These are phyloP conservation scores for Galerina marginata DNA, from an alignment of 768 basidiomycete genomes.

Conservation along the genomic window DNA sequence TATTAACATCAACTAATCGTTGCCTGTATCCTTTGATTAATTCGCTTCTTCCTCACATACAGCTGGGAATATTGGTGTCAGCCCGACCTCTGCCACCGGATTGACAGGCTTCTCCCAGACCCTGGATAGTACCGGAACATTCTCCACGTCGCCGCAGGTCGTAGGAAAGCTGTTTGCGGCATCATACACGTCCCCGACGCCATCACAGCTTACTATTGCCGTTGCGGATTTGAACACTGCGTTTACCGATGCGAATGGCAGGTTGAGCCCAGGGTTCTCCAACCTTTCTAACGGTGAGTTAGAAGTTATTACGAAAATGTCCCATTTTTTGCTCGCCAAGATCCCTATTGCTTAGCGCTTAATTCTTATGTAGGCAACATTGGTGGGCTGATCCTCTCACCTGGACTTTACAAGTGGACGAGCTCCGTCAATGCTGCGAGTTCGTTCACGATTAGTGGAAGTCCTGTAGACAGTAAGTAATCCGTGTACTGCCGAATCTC, in stretches of 20 bases:
- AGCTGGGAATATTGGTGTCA: slow-evolving; percentile 5
- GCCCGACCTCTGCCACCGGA: slow-evolving; percentile 21
- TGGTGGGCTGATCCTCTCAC: slow-evolving; percentile 22
- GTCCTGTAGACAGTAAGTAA: slow-evolving; percentile 11
- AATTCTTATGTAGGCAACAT: slow-evolving; percentile 19
- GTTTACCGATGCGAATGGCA: slow-evolving; percentile 22
- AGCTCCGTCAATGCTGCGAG: slow-evolving; percentile 18
- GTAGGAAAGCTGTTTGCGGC: slow-evolving; percentile 27
- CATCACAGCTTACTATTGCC: slow-evolving; percentile 22
- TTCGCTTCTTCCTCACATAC: too few relatives aligned
- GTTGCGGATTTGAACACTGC: slow-evolving; percentile 28
- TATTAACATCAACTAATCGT: too few relatives aligned
- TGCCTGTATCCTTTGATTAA: too few relatives aligned
- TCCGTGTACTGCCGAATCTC: slow-evolving; percentile 4
- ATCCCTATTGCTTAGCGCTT: too few relatives aligned
- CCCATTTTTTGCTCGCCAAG: too few relatives aligned
- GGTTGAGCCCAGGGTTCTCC: slow-evolving; percentile 19
- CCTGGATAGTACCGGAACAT: slow-evolving; percentile 17
- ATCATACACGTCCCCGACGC: slow-evolving; percentile 24
- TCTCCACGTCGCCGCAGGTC: slow-evolving; percentile 28
- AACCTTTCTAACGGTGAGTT: slow-evolving; percentile 22
- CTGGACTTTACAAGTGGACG: slow-evolving; percentile 26
- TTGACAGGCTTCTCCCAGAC: slow-evolving; percentile 30
- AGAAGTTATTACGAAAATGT: too few relatives aligned
- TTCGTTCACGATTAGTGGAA: slow-evolving; percentile 13